These are phyloP conservation scores for Cryptosporidium bovis DNA, from an alignment of 169 alveolate genomes.

Conservation along the genomic window DNA sequence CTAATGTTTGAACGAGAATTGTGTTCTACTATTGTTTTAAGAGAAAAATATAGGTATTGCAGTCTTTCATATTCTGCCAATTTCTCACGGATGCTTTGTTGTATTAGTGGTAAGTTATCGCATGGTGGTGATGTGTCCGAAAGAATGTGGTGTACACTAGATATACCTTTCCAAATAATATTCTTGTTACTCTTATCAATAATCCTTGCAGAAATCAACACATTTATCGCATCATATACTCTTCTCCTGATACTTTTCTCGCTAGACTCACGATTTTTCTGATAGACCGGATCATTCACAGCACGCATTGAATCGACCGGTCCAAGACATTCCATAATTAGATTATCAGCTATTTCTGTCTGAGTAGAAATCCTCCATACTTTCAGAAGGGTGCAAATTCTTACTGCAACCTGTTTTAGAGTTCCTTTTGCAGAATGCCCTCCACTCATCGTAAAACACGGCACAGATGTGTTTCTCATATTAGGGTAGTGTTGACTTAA, in stretches of 20 bases:
- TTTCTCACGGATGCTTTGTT: slow-evolving; percentile 52
- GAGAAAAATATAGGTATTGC: slow-evolving; percentile 31
- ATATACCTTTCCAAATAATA: slow-evolving; percentile 67
- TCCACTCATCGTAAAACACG: background rate
- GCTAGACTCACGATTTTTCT: slow-evolving; percentile 68
- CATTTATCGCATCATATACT: slow-evolving; percentile 88
- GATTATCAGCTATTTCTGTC: slow-evolving; percentile 56
- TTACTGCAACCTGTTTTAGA: slow-evolving; percentile 64
- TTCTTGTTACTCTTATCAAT: slow-evolving; percentile 79
- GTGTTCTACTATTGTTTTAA: slow-evolving; percentile 63
- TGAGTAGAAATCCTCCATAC: slow-evolving; percentile 72
- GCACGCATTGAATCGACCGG: slow-evolving; percentile 40
- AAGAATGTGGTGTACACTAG: slow-evolving; percentile 35
- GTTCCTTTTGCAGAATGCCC: slow-evolving; percentile 35
- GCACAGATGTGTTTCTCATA: slow-evolving; percentile 9
- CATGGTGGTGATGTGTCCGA: slow-evolving; percentile 10
- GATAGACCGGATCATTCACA: slow-evolving; percentile 30
- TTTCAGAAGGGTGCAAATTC: slow-evolving; percentile 47
- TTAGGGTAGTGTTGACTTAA: slow-evolving; percentile 3
- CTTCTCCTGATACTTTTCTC: slow-evolving; percentile 89
- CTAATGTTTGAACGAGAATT: background rate
- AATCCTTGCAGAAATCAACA: slow-evolving; percentile 83
- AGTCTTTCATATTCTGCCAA: slow-evolving; percentile 58
- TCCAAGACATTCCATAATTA: slow-evolving; percentile 68
- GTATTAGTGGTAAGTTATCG: slow-evolving; percentile 52